Percentiles rank a stretch among this genome's conserved stretches.
phyloP scores from a whole-genome alignment of 169 alveolate genomes.

The Plasmodium berghei region DNA sequence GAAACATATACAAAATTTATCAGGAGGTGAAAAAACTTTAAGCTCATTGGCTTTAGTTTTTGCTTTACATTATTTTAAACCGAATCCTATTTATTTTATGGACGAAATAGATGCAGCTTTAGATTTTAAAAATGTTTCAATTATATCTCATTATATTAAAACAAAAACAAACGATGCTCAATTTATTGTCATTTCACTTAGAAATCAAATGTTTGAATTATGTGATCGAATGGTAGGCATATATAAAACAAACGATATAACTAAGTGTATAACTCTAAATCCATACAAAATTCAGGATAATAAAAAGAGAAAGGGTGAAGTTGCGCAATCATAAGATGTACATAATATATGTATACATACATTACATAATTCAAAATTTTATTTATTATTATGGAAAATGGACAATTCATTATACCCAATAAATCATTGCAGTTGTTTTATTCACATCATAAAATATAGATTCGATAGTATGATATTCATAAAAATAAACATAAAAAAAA shows the following conservation, averaged over 20 bases:
- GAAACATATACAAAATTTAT: conserved; percentile 96
- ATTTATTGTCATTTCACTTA: conserved; percentile 96
- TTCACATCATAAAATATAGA: no score
- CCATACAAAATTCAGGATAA: conserved; percentile 3
- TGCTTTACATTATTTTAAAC: conserved; percentile 98
- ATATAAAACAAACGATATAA: conserved; percentile 93
- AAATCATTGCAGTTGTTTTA: no score
- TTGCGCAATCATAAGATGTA: no score
- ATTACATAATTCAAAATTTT: no score
- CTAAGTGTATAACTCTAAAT: conserved; percentile 85
- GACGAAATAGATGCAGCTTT: conserved; percentile 99
- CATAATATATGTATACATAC: no score
- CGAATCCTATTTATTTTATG: conserved; percentile 98
- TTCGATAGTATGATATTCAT: no score
- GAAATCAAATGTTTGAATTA: conserved; percentile 96
- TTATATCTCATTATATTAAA: conserved; percentile 93
- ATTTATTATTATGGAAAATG: no score
- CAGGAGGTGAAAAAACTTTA: conserved; percentile 99
- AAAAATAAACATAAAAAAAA: no score
- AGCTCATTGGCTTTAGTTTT: conserved; percentile 97
- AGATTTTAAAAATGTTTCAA: conserved; percentile 97
- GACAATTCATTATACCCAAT: no score
- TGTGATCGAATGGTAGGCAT: conserved; percentile 95
- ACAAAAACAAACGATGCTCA: conserved; percentile 96
- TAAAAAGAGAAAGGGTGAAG: neutral